Evolutionary conservation across 257 asterid species (phyloP).

Genomic region (Voacanga thouarsii): DNA sequence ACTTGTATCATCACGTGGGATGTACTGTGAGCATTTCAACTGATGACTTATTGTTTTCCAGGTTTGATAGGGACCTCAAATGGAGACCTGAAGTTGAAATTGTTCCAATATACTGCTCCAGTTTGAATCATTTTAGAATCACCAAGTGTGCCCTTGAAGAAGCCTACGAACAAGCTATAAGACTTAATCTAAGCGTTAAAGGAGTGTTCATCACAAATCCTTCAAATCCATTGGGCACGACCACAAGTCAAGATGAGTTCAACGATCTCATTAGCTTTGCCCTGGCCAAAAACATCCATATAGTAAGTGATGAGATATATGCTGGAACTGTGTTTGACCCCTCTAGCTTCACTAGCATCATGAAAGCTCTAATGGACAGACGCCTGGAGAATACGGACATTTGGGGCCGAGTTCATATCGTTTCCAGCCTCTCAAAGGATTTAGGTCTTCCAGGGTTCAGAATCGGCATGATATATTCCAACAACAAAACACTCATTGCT

Average conservation of each 20-base stretch:
- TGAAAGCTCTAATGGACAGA: slow-evolving; percentile 20
- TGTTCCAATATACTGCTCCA: slow-evolving; percentile 34
- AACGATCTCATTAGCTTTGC: slow-evolving; percentile 27
- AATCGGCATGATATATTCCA: slow-evolving; percentile 39
- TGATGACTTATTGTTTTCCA: background rate
- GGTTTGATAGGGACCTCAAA: slow-evolving; percentile 47
- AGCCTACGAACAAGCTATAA: slow-evolving; percentile 29
- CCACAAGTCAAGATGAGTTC: slow-evolving; percentile 21
- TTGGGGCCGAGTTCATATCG: slow-evolving; percentile 33
- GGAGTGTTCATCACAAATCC: slow-evolving; percentile 39
- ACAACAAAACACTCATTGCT: slow-evolving; percentile 27
- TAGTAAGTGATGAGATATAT: slow-evolving; percentile 41
- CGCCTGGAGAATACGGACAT: slow-evolving; percentile 18
- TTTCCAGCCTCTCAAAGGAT: slow-evolving; percentile 41
- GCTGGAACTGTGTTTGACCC: slow-evolving; percentile 34
- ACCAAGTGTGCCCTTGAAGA: slow-evolving; percentile 33
- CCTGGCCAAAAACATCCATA: slow-evolving; percentile 23
- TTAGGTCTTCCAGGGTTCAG: slow-evolving; percentile 43
- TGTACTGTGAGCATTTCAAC: background rate
- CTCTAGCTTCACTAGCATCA: slow-evolving; percentile 28
- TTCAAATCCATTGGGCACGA: slow-evolving; percentile 40
- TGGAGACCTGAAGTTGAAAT: slow-evolving; percentile 44
- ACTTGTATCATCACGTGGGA: background rate
- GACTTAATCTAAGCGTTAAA: slow-evolving; percentile 23
- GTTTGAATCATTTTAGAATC: slow-evolving; percentile 30